Percentiles rank a stretch among this genome's conserved stretches.
Conservation (phyloP, 176 grass and related monocot species). For the Luzula sylvatica region DNA sequence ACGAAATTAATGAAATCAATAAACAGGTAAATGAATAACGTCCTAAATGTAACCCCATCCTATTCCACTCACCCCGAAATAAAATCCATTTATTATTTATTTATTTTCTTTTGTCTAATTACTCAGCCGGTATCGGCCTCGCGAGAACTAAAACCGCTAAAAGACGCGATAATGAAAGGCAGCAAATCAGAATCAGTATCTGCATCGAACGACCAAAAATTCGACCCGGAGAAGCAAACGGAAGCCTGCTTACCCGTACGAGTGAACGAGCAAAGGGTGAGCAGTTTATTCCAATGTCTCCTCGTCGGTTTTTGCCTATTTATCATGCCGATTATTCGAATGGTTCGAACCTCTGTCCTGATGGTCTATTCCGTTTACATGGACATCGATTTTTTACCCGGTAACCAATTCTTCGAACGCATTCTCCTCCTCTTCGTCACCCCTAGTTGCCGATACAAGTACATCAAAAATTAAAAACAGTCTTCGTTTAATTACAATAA, state of each 20-base stretch:
- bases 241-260: conserved; percentile 70
- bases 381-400: conserved; percentile 87
- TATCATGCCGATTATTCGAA: conserved; percentile 75
- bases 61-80: no score
- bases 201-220: background rate
- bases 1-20: conserved; percentile 80
- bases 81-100: background rate
- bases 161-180: conserved; percentile 46
- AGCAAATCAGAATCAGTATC: conserved; percentile 3
- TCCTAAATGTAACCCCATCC: conserved; percentile 28
- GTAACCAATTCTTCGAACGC: conserved; percentile 97
- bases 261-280: conserved; percentile 86
- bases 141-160: conserved; percentile 63
- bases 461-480: no score
- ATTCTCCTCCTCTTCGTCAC: conserved; percentile 55
- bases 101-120: no score
- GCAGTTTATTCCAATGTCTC: conserved; percentile 72
- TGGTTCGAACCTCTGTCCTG: conserved; percentile 67
- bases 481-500: no score
- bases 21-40: conserved; percentile 73
- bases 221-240: conserved; percentile 70
- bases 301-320: conserved; percentile 64
- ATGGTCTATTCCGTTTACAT: conserved; percentile 98
- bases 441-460: conserved; percentile 62
- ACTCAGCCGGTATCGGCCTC: conserved; percentile 39